Evolutionary conservation across 2,329 filamentous ascomycete genomes (phyloP).

Genomic region (Alternaria triticina): DNA sequence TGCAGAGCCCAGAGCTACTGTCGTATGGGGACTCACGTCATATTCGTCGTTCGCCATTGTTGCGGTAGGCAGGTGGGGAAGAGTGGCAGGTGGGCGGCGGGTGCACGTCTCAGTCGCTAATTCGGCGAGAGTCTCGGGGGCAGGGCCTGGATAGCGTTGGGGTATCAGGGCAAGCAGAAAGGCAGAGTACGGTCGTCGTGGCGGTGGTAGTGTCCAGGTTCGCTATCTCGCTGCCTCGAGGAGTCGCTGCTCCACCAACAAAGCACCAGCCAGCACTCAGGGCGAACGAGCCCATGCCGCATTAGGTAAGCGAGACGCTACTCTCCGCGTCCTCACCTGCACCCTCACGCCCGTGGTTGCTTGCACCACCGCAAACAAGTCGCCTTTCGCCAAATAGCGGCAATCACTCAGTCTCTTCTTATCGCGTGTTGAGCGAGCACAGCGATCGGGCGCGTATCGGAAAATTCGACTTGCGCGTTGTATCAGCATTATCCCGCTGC

Average conservation of each 20-base stretch:
- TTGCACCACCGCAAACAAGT: neutral
- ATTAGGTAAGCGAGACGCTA: constrained; percentile 13
- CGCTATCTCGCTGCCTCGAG: constrained; percentile 17
- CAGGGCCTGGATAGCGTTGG: neutral
- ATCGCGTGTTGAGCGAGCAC: neutral
- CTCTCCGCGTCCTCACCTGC: neutral
- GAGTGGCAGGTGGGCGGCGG: constrained; percentile 11
- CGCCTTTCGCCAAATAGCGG: neutral
- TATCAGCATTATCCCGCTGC: neutral
- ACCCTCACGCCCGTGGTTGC: neutral
- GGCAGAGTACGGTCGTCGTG: constrained; percentile 3
- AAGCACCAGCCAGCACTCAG: constrained; percentile 13
- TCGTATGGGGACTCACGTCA: constrained; percentile 73
- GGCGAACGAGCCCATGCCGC: constrained; percentile 9
- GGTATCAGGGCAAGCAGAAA: constrained; percentile 1
- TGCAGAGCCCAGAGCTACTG: constrained; percentile 19
- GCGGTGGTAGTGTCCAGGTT: constrained; percentile 12
- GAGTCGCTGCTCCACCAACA: constrained; percentile 13
- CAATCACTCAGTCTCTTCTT: neutral
- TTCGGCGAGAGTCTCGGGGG: neutral
- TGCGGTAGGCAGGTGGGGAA: constrained; percentile 45
- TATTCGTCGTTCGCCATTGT: constrained; percentile 99
- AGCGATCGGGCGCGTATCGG: neutral
- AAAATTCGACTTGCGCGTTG: neutral
- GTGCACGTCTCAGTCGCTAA: neutral